phyloP scores from a whole-genome alignment of 805 yeast genomes.

The Scheffersomyces stipitis region DNA sequence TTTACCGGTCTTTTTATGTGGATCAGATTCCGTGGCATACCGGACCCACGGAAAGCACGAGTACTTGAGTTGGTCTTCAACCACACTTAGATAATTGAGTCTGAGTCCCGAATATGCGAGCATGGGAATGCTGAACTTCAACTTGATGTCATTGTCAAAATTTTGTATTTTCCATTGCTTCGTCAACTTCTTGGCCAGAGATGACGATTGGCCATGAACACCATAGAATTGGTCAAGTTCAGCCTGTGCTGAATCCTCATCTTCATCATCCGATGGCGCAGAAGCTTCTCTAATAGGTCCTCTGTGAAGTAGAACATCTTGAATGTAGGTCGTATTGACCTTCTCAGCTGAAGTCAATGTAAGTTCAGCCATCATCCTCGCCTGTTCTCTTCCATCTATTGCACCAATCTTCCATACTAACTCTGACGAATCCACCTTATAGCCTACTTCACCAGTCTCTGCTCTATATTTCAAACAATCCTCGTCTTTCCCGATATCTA shows the following conservation, averaged over 20 bases:
- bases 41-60: conserved; percentile 81
- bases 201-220: conserved; percentile 33
- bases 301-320: conserved; percentile 12
- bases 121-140: conserved; percentile 42
- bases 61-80: conserved; percentile 59
- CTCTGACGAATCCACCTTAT: conserved; percentile 67
- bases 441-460: conserved; percentile 67
- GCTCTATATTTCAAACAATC: conserved; percentile 64
- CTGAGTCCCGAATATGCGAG: conserved; percentile 65
- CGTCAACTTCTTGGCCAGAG: conserved; percentile 23
- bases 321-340: conserved; percentile 10
- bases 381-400: conserved; percentile 57
- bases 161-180: conserved; percentile 9
- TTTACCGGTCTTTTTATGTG: not conserved
- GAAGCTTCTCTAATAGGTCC: not conserved
- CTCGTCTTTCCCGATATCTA: conserved; percentile 11
- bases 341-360: conserved; percentile 19
- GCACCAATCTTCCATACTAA: conserved; percentile 72
- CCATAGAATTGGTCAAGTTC: conserved; percentile 31
- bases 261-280: conserved; percentile 4
- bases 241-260: conserved; percentile 6
- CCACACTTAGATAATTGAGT: conserved; percentile 64
- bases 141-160: conserved; percentile 21
- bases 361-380: conserved; percentile 59
- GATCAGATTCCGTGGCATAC: conserved; percentile 34